Base-by-base conservation (phyloP, 2,329 filamentous ascomycete genomes). In the Colletotrichum falcatum region DNA sequence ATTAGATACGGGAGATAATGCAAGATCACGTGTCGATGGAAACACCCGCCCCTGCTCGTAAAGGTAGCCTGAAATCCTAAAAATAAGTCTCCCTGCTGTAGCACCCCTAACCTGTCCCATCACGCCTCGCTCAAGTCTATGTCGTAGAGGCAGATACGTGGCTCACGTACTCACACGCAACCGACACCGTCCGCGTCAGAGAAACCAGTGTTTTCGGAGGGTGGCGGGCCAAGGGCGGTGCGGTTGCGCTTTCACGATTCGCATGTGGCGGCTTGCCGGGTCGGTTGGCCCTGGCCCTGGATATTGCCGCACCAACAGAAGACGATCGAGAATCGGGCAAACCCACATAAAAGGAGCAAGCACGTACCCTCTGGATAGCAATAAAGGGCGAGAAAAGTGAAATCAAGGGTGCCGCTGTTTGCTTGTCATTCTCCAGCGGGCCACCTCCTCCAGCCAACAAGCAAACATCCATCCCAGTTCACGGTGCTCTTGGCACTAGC, bases 41-140 rank as follows among this genome's bases (percentile, higher is more conserved):
- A 91, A 79, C 92, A 92, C 9, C 90, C 90, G 5, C 90, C 90
- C 90, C 0, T 83, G 80, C 20, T 82, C 81, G 14, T 18, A 83
- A 78, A 85, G 91, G 64, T 82, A 83, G 73, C 91, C 88, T 1
- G 91, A 81, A 6, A 91, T 82, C 54, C 83, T 81, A 74, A 90
- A 90, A 90, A 0, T 85, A 79, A 20, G 23, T 18, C 48, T 86
- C 83, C 75, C 90, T 89, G 76, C 81, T 80, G 79, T 87, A 86
- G 42, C 61, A 82, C 82, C 14, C 88, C 87, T 81, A 89, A 82
- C n/a, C 79, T 73, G 0, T 76, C 67, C 16, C 74, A 76, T 83
- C 84, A 86, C 4, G 83, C 80, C 16, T 81, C 77, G 20, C 86
- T 86, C 67, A 87, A 81, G 65, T 80, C 84, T 86, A 88, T 88